Conservation (phyloP, 208 protist species). For the Trypanosoma scelopori region DNA sequence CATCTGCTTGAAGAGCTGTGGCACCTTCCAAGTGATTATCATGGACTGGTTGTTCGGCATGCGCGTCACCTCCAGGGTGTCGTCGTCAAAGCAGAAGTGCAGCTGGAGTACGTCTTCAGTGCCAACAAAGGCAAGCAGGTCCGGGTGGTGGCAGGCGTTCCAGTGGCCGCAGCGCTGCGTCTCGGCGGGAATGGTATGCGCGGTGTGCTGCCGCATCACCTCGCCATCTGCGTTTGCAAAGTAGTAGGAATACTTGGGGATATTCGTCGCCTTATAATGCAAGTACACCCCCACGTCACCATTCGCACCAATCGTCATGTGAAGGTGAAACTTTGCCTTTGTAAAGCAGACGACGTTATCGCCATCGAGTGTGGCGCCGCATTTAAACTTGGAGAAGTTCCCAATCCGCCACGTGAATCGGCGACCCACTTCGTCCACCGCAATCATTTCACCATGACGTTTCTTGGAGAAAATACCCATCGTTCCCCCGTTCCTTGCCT, state of each 20-base stretch:
- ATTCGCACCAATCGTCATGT: conserved; percentile 54
- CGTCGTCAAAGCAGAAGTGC: conserved; percentile 76
- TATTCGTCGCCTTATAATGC: conserved; percentile 81
- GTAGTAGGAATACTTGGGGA: conserved; percentile 92
- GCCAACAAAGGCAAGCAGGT: conserved; percentile 60
- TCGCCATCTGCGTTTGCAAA: conserved; percentile 61
- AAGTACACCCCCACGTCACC: conserved; percentile 82
- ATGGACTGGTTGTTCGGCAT: conserved; percentile 31
- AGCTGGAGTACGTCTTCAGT: conserved; percentile 55
- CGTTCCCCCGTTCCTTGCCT: not conserved
- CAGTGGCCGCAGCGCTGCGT: conserved; percentile 87
- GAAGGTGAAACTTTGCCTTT: conserved; percentile 83
- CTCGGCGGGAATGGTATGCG: conserved; percentile 76
- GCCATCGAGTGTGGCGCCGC: conserved; percentile 60
- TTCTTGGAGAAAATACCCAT: conserved; percentile 82
- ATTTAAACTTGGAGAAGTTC: conserved; percentile 43
- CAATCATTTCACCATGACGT: conserved; percentile 55
- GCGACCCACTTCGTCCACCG: conserved; percentile 41
- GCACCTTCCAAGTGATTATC: conserved; percentile 65
- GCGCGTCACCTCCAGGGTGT: conserved; percentile 43
- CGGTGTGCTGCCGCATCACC: conserved; percentile 86
- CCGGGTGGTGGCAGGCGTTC: conserved; percentile 63
- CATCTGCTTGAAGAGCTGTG: conserved; percentile 55
- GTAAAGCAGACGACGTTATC: conserved; percentile 63
- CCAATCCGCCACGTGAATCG: conserved; percentile 75